Evolutionary conservation across 2,329 filamentous ascomycete genomes (phyloP).

Genomic region (Colletotrichum sp.): DNA sequence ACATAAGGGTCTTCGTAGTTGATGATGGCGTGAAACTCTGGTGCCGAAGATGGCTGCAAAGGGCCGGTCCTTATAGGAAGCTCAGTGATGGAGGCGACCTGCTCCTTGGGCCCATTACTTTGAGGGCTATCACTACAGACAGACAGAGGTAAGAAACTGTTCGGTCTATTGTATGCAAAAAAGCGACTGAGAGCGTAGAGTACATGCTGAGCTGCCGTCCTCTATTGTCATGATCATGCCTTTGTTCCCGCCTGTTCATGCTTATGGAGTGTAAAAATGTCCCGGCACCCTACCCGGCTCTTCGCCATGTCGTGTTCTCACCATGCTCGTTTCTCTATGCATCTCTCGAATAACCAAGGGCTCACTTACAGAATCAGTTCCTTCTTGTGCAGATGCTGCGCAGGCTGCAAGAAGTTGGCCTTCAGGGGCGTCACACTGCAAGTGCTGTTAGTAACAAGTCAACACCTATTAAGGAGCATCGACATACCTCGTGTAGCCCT

Average conservation of each 20-base stretch:
- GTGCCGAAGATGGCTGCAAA: slow-evolving; percentile 23
- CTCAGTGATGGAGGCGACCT: background rate
- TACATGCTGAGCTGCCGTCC: slow-evolving; percentile 14
- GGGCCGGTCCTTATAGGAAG: slow-evolving; percentile 2
- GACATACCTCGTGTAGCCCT: slow-evolving; percentile 81
- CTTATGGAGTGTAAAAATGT: background rate
- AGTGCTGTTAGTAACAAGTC: slow-evolving; percentile 15
- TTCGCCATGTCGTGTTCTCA: slow-evolving; percentile 6
- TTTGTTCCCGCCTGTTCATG: background rate
- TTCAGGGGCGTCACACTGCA: slow-evolving; percentile 84
- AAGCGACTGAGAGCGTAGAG: slow-evolving; percentile 10
- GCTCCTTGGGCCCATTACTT: background rate
- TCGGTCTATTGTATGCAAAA: slow-evolving; percentile 1
- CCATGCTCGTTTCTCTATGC: background rate
- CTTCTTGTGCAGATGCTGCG: slow-evolving; percentile 64
- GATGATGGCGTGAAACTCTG: slow-evolving; percentile 67
- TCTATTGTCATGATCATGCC: background rate
- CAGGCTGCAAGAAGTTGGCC: slow-evolving; percentile 88
- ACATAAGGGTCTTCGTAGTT: slow-evolving; percentile 90
- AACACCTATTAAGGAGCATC: background rate
- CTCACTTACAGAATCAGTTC: slow-evolving; percentile 85
- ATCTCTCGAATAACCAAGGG: slow-evolving; percentile 26
- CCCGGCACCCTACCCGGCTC: slow-evolving; percentile 10
- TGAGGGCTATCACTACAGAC: slow-evolving; percentile 5
- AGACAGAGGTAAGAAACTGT: slow-evolving; percentile 7